A percentile compares a stretch with the other conserved stretches of the same genome.
Evolutionary conservation across 148 eudicot species (phyloP).

Genomic region (Fagopyrum esculentum): DNA sequence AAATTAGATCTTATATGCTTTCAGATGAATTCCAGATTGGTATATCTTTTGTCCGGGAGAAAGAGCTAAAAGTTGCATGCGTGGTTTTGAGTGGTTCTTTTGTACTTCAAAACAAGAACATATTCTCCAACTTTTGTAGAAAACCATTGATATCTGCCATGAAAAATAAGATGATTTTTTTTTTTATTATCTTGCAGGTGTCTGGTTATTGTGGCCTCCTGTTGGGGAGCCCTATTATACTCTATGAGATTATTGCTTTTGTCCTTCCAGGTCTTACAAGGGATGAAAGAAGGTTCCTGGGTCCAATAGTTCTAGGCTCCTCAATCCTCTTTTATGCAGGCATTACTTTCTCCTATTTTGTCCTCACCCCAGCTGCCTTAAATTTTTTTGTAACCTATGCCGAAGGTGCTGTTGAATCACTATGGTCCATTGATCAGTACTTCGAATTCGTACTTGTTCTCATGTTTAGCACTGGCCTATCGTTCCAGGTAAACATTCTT

Average conservation of each 20-base stretch:
- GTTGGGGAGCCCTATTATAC: conserved; percentile 82
- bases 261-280: conserved; percentile 87
- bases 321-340: conserved; percentile 89
- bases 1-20: background rate
- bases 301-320: conserved; percentile 86
- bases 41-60: background rate
- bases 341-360: conserved; percentile 70
- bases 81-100: background rate
- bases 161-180: background rate
- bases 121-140: too few relatives aligned
- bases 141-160: background rate
- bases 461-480: conserved; percentile 96
- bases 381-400: conserved; percentile 88
- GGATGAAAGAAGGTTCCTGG: conserved; percentile 82
- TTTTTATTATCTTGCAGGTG: conserved; percentile 44
- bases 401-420: conserved; percentile 92
- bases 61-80: background rate
- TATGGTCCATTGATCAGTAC: conserved; percentile 98
- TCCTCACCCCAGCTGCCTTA: conserved; percentile 99
- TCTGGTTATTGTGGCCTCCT: conserved; percentile 98
- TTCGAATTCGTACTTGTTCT: conserved; percentile 93
- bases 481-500: conserved; percentile 71
- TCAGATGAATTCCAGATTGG: background rate
- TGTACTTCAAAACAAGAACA: background rate
- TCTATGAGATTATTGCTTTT: conserved; percentile 92